phyloP scores from a whole-genome alignment of 2,329 filamentous ascomycete species.

The Magnaporthiopsis rhizophila region DNA sequence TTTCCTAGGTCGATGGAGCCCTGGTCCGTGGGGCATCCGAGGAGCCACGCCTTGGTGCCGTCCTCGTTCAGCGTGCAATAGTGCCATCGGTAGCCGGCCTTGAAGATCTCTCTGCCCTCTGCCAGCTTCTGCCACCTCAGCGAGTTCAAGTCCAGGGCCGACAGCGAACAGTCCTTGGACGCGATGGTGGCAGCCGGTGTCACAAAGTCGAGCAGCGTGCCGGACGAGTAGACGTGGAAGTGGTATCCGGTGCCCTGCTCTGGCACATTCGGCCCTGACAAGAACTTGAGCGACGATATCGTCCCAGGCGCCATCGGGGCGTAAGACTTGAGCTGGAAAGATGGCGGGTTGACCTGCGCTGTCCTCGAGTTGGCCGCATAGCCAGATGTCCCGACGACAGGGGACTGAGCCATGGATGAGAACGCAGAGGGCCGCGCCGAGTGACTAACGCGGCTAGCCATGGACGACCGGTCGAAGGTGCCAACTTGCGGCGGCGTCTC shows the following conservation, averaged over 20 bases:
- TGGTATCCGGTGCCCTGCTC: constrained; percentile 86
- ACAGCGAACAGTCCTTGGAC: constrained; percentile 81
- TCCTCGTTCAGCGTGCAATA: constrained; percentile 96
- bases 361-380: constrained; percentile 63
- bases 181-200: constrained; percentile 85
- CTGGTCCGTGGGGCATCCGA: constrained; percentile 80
- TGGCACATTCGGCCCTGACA: constrained; percentile 77
- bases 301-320: constrained; percentile 80
- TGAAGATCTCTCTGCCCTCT: constrained; percentile 90
- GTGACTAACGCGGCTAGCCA: constrained; percentile 29
- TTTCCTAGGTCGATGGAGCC: constrained; percentile 56
- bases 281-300: constrained; percentile 84
- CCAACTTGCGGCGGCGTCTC: constrained; percentile 57
- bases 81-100: constrained; percentile 89
- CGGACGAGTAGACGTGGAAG: constrained; percentile 91
- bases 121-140: constrained; percentile 92
- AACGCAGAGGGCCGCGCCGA: constrained; percentile 38
- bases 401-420: constrained; percentile 40
- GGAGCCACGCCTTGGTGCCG: constrained; percentile 90
- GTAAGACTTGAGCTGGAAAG: constrained; percentile 61
- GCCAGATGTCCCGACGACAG: constrained; percentile 50
- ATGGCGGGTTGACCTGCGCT: constrained; percentile 58
- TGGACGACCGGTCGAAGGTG: constrained; percentile 33
- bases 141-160: constrained; percentile 76
- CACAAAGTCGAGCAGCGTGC: constrained; percentile 86